These are phyloP conservation scores for Lachancea thermotolerans DNA, from an alignment of 805 yeast genomes.

Conservation along the genomic window DNA sequence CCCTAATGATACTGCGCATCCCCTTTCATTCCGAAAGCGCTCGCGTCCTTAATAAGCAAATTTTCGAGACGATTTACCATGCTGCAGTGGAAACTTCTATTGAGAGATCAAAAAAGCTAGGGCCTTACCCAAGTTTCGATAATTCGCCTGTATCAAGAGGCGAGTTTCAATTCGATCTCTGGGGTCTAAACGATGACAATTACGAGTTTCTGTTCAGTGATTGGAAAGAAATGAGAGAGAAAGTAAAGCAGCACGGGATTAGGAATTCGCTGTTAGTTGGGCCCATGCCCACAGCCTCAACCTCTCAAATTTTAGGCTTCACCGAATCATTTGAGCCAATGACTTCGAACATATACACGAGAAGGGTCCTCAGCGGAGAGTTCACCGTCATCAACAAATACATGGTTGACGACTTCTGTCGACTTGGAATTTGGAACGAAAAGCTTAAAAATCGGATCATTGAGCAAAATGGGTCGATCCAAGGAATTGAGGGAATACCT, in stretches of 20 bases:
- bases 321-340: constrained; percentile 94
- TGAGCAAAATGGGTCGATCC: constrained; percentile 76
- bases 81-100: constrained; percentile 82
- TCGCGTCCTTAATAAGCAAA: constrained; percentile 63
- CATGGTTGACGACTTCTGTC: constrained; percentile 70
- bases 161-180: constrained; percentile 73
- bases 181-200: constrained; percentile 45
- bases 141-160: constrained; percentile 93
- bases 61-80: constrained; percentile 93
- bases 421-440: constrained; percentile 74
- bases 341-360: constrained; percentile 82
- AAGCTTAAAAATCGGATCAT: constrained; percentile 70
- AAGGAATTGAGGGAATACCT: constrained; percentile 65
- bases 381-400: constrained; percentile 85
- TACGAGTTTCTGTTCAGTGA: constrained; percentile 55
- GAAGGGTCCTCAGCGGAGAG: constrained; percentile 89
- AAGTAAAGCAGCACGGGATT: constrained; percentile 55
- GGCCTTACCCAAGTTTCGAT: constrained; percentile 61
- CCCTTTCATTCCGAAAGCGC: constrained; percentile 91
- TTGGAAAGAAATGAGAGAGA: constrained; percentile 63
- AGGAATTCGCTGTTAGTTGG: constrained; percentile 85
- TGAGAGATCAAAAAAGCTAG: constrained; percentile 64
- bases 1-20: constrained; percentile 65
- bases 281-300: constrained; percentile 97
- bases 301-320: constrained; percentile 89